These are phyloP conservation scores for Ascochyta koolunga DNA, from an alignment of 2,329 filamentous ascomycete species.

Conservation along the genomic window DNA sequence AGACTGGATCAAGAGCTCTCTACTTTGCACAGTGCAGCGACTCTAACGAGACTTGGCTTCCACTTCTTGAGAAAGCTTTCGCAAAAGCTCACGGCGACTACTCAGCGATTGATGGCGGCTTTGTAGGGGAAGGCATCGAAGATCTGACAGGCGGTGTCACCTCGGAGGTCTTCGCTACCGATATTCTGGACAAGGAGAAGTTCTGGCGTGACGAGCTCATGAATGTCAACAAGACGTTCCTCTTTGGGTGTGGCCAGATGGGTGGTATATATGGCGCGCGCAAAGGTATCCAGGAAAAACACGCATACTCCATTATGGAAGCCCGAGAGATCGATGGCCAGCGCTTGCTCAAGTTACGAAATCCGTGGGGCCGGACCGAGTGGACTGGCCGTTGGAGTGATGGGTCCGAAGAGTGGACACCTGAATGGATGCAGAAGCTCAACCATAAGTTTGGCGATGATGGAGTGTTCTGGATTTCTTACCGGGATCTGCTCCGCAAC, in stretches of 20 bases:
- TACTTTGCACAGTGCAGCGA: slow-evolving; percentile 79
- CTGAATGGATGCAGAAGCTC: slow-evolving; percentile 76
- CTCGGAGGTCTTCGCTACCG: slow-evolving; percentile 69
- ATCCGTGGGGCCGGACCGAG: slow-evolving; percentile 81
- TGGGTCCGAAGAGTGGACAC: slow-evolving; percentile 83
- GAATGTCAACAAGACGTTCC: slow-evolving; percentile 79
- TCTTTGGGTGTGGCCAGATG: slow-evolving; percentile 74
- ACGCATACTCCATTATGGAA: slow-evolving; percentile 66
- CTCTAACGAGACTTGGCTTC: slow-evolving; percentile 82
- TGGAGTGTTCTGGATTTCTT: slow-evolving; percentile 69
- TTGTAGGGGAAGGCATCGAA: slow-evolving; percentile 67
- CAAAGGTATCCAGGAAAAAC: slow-evolving; percentile 53
- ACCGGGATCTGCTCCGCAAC: slow-evolving; percentile 62
- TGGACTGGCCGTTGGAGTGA: slow-evolving; percentile 85
- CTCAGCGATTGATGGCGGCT: slow-evolving; percentile 74
- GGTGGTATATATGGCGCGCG: slow-evolving; percentile 67
- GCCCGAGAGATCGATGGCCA: slow-evolving; percentile 66
- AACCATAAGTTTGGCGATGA: slow-evolving; percentile 78
- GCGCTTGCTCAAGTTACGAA: slow-evolving; percentile 59
- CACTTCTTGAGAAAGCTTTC: slow-evolving; percentile 80
- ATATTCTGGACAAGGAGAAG: slow-evolving; percentile 77
- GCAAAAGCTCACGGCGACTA: slow-evolving; percentile 86
- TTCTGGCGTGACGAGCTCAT: slow-evolving; percentile 85
- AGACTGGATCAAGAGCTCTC: slow-evolving; percentile 76
- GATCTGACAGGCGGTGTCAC: slow-evolving; percentile 72